Percentiles rank a stretch among this genome's conserved stretches.
These are phyloP conservation scores for Alternaria ventricosa DNA, from an alignment of 2,329 filamentous ascomycete genomes.

Conservation along the genomic window DNA sequence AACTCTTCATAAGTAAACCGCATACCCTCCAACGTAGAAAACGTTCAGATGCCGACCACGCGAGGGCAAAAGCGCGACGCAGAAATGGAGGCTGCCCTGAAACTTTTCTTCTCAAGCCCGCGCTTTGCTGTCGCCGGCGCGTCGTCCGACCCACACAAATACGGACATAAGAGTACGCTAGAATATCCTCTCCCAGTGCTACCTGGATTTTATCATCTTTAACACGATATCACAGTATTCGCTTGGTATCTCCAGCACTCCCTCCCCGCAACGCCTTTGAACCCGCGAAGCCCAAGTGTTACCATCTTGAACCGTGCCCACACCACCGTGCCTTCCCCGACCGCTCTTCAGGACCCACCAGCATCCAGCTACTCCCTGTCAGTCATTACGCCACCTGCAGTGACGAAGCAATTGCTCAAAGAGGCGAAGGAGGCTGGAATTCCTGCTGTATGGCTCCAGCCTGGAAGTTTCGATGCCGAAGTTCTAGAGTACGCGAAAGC, in stretches of 20 bases:
- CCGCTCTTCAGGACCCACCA: slow-evolving; percentile 62
- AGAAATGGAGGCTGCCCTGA: slow-evolving; percentile 72
- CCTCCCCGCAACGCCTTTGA: slow-evolving; percentile 82
- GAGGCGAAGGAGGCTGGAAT: slow-evolving; percentile 77
- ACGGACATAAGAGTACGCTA: slow-evolving; percentile 79
- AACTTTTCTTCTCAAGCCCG: slow-evolving; percentile 79
- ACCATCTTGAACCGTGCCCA: slow-evolving; percentile 66
- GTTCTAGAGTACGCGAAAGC: slow-evolving; percentile 72
- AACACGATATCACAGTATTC: slow-evolving; percentile 67
- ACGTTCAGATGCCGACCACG: slow-evolving; percentile 29
- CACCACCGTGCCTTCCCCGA: slow-evolving; percentile 69
- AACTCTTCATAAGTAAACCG: background rate
- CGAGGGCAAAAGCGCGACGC: slow-evolving; percentile 28
- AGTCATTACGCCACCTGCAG: slow-evolving; percentile 83
- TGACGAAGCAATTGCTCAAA: slow-evolving; percentile 75
- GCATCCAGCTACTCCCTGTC: slow-evolving; percentile 73
- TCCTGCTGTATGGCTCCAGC: slow-evolving; percentile 72
- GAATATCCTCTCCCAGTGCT: background rate
- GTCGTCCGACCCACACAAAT: slow-evolving; percentile 83
- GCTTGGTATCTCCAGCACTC: slow-evolving; percentile 83
- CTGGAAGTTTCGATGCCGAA: slow-evolving; percentile 82
- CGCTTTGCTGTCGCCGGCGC: slow-evolving; percentile 90
- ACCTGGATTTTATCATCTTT: background rate
- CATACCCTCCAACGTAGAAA: background rate
- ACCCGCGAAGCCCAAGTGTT: slow-evolving; percentile 73